Percentiles rank a stretch among this genome's conserved stretches.
phyloP scores from a whole-genome alignment of 75 land plant species.

The Azolla pinnata region DNA sequence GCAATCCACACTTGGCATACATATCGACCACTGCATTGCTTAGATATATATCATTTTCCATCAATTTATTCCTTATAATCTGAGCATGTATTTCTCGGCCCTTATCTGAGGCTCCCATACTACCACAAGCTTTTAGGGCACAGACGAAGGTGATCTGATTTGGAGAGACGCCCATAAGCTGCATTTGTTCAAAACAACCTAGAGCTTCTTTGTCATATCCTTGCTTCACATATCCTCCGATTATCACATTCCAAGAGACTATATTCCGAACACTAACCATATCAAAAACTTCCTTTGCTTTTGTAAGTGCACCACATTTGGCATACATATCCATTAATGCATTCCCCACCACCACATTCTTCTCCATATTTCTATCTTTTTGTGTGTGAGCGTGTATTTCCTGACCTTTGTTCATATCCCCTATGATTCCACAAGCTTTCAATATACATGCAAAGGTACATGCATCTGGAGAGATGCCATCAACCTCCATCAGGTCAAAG shows the following conservation, averaged over 20 bases:
- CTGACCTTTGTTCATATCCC: background rate
- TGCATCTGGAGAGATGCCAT: constrained; percentile 15
- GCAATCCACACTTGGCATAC: constrained; percentile 17
- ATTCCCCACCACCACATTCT: constrained; percentile 8
- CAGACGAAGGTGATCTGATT: constrained; percentile 21
- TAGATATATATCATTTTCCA: constrained; percentile 5
- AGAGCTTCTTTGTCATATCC: constrained; percentile 11
- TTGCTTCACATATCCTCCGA: constrained; percentile 8
- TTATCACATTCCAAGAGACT: constrained; percentile 13
- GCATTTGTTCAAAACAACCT: constrained; percentile 11
- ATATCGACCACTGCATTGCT: constrained; percentile 19
- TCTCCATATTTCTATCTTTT: constrained; percentile 4
- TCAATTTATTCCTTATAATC: constrained; percentile 10
- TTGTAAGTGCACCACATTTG: background rate
- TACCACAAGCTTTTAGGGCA: constrained; percentile 22
- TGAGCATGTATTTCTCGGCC: constrained; percentile 16
- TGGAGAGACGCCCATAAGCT: constrained; percentile 12
- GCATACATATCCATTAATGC: constrained; percentile 12
- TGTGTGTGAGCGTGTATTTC: background rate
- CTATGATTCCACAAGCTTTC: constrained; percentile 8
- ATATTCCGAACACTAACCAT: constrained; percentile 5
- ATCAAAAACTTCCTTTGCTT: constrained; percentile 11
- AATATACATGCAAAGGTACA: constrained; percentile 5
- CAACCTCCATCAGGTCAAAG: constrained; percentile 26
- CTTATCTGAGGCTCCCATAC: constrained; percentile 15